Evolutionary conservation across 352 stramenopile genomes (phyloP).

Genomic region (Pythium pyrilobum): DNA sequence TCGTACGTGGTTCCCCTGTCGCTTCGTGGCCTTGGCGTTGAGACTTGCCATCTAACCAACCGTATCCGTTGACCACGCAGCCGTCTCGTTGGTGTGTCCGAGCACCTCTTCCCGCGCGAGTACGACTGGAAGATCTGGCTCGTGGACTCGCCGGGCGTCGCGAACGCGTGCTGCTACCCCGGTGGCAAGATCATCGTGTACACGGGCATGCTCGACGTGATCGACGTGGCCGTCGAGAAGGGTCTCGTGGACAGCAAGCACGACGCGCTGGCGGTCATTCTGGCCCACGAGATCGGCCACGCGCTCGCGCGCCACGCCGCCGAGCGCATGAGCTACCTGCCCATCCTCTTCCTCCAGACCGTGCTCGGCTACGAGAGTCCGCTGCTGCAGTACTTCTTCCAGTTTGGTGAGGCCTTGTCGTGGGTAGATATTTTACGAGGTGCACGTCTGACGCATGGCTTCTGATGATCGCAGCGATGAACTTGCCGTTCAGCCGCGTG

Average conservation of each 20-base stretch:
- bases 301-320: conserved; percentile 56
- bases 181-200: conserved; percentile 69
- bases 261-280: conserved; percentile 57
- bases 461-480: conserved; percentile 35
- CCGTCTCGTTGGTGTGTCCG: conserved; percentile 46
- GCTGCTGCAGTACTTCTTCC: conserved; percentile 57
- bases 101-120: conserved; percentile 60
- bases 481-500: conserved; percentile 58
- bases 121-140: conserved; percentile 64
- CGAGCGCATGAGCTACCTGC: conserved; percentile 59
- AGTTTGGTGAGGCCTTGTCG: conserved; percentile 32
- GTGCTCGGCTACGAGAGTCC: conserved; percentile 51
- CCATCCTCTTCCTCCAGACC: conserved; percentile 36
- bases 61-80: no score
- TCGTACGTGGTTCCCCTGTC: conserved; percentile 26
- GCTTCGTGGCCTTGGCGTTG: background rate
- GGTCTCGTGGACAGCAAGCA: conserved; percentile 52
- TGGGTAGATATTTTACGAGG: no score
- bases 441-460: no score
- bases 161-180: conserved; percentile 58
- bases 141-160: conserved; percentile 38
- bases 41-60: no score
- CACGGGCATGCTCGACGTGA: conserved; percentile 60
- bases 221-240: conserved; percentile 53
- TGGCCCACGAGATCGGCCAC: conserved; percentile 64